Evolutionary conservation across 345 rosid genomes (phyloP), one percentile per base, ranked within the genome.

Genomic region (Syzygium aromaticum): DNA sequence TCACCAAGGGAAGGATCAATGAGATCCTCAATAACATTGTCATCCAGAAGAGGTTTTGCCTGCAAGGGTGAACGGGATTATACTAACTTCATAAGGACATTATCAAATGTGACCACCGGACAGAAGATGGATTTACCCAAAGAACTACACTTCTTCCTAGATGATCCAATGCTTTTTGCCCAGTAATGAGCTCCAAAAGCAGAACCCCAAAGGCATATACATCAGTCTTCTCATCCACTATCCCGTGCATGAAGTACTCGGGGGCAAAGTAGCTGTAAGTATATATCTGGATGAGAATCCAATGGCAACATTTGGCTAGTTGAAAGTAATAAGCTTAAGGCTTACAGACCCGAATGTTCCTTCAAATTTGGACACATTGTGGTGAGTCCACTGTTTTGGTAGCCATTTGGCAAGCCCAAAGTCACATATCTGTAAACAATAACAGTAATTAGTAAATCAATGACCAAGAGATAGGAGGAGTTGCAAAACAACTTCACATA

Each of bases 371-470:
- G 98, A 93, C 30, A 96, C 98, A 84, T 95, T 94, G 87, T 93
- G 96, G 85, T 96, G 99, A 51, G 96, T 94, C 95, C 94, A 92
- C 77, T 97, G 94, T 64, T 89, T 92, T 2, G 98, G 99, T 25
- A 97, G 95, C 99, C 99, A 97, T 91, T 95, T 97, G 19, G 99
- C 98, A 63, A 96, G 92, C 73, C 99, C 99, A 13, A 97, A 97
- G 92, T 97, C 99, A 77, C 98, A 96, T 85, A 97, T 97, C 98
- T 95, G 90, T 73, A 87, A 80, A 15, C 82, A 73, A 22, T 73
- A 38, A 38, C 82, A 73, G 49, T 73, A 73, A 73, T 38, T 67
- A 73, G 27, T 38, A 19, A 73, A 73, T 73, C 46, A 38, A 73
- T 73, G 27, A 73, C 82, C 49, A 19, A 38, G 82, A 73, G 82